Conservation (phyloP, 345 rosid species). For the Firmiana major region DNA sequence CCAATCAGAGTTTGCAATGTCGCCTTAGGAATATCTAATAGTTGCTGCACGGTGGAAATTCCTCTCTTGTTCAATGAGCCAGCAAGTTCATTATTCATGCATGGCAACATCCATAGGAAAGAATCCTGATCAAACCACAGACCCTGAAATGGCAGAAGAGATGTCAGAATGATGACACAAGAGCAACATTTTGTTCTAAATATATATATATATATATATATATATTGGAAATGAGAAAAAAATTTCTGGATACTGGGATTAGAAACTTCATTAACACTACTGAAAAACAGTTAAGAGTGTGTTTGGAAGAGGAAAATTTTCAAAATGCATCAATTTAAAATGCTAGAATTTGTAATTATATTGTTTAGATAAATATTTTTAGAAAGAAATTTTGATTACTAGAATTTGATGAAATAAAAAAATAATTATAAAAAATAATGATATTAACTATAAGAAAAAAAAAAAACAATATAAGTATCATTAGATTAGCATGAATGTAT, state of each 20-base stretch:
- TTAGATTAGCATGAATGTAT: no score
- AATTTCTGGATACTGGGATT: not conserved
- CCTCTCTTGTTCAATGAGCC: conserved; percentile 44
- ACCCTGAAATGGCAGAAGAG: conserved; percentile 44
- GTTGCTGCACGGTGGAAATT: conserved; percentile 57
- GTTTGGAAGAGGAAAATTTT: no score
- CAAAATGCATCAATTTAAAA: no score
- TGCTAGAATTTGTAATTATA: no score
- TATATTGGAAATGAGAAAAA: not conserved
- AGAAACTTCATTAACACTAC: not conserved
- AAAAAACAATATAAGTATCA: no score
- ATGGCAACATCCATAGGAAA: conserved; percentile 79
- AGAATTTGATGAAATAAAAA: no score
- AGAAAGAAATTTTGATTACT: no score
- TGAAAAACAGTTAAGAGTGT: not conserved
- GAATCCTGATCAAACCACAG: conserved; percentile 81
- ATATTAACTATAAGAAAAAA: no score
- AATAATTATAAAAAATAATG: no score
- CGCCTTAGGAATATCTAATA: conserved; percentile 59
- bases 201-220: no score
- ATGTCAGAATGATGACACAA: not conserved
- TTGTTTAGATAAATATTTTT: no score
- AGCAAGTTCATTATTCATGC: conserved; percentile 71
- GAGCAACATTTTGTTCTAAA: not conserved
- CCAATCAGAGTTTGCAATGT: conserved; percentile 55